phyloP scores from a whole-genome alignment of 805 yeast genomes.

The Yarrowia hollandica region DNA sequence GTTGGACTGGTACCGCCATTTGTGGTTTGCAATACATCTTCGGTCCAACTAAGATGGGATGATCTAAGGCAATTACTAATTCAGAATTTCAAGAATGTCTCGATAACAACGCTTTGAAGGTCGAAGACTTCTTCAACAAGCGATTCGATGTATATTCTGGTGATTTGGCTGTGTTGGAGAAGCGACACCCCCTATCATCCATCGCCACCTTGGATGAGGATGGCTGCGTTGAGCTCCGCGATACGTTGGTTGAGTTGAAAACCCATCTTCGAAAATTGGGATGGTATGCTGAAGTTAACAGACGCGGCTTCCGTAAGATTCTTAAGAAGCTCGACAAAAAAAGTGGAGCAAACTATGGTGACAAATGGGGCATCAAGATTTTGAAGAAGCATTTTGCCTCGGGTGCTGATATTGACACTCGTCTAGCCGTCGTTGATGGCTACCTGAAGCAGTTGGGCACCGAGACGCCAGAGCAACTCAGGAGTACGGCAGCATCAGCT shows the following conservation, averaged over 20 bases:
- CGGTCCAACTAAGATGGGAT: too few relatives aligned
- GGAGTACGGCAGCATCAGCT: background rate
- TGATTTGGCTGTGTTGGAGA: constrained; percentile 51
- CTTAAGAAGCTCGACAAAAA: constrained; percentile 89
- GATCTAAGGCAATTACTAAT: background rate
- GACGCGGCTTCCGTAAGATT: constrained; percentile 84
- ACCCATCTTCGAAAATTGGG: constrained; percentile 76
- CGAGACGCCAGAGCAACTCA: constrained; percentile 2
- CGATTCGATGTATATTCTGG: constrained; percentile 74
- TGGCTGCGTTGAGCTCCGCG: constrained; percentile 63
- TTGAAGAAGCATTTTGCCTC: constrained; percentile 76
- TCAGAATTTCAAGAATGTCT: constrained; percentile 73
- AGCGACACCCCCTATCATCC: constrained; percentile 38
- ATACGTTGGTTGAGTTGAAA: constrained; percentile 72
- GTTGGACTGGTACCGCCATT: constrained; percentile 36
- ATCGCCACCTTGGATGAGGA: constrained; percentile 43
- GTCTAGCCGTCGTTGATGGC: constrained; percentile 46
- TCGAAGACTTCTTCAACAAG: constrained; percentile 72
- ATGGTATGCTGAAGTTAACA: constrained; percentile 93
- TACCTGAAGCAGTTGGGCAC: constrained; percentile 35
- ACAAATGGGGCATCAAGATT: constrained; percentile 62
- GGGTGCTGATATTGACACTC: constrained; percentile 57
- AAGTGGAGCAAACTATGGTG: constrained; percentile 58
- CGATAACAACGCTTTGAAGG: constrained; percentile 79
- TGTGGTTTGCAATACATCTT: too few relatives aligned